Evolutionary conservation across 129 eudicot species (phyloP), one percentile per base, ranked within the genome.

Genomic region (Centaurea solstitialis): DNA sequence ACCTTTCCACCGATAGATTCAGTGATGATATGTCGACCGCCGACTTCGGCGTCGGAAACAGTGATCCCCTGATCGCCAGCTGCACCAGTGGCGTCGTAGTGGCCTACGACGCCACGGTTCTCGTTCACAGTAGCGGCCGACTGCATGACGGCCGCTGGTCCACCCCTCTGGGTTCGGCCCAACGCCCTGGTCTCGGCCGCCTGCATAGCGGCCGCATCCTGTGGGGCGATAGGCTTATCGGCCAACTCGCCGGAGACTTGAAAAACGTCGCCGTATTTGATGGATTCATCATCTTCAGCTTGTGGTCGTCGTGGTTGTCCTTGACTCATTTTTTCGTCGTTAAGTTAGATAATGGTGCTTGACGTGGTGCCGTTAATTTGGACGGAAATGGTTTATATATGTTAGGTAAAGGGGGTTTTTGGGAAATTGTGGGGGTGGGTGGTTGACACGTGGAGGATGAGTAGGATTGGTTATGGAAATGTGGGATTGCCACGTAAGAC

Each of bases 231-330:
- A 59, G 97, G 91, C 45, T 93, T 67, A 4, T 76, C 68, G 2
- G 88, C 91, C 11, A 89, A 24, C 11, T 86, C 84, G 4, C 91
- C 94, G 0, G 92, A 81, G 66, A 92, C 87, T 28, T 72, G 28
- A 57, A 92, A 93, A 3, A 93, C 92, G 80, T 91, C 94, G 28
- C 93, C 90, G 79, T 87, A 93, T 78, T 85, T 91, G 79, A 91
- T 65, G 61, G 90, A 59, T 17, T 70, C 77, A 18, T 75, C 76
- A 4, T 57, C 33, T 33, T 77, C 77, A 37, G 43, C 28, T 45
- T 78, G 15, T 5, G 79, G 80, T 65, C 83, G 77, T 62, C 73
- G 73, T 20, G 90, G 82, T 75, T 84, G 91, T 67, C 12, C 75
- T 50, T 84, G 83, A 73, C 89, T 88, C 89, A 88, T 85, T 33